phyloP scores from a whole-genome alignment of 2,329 filamentous ascomycete species.

The Camillea tinctor region DNA sequence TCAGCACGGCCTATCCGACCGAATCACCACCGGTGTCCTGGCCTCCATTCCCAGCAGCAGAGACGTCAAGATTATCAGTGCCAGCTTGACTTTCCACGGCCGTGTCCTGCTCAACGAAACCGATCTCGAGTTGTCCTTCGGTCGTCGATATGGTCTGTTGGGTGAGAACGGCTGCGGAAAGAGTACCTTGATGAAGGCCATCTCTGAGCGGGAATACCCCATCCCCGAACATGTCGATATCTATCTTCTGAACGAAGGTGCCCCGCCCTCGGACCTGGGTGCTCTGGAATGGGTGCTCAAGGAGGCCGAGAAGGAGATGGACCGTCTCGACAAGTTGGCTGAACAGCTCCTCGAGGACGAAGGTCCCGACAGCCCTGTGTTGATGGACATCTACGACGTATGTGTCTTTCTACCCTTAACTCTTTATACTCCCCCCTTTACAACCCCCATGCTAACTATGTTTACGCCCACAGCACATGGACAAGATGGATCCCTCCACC shows the following conservation, averaged over 20 bases:
- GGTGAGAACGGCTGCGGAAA: conserved; percentile 99
- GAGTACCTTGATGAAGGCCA: conserved; percentile 94
- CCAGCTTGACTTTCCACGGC: conserved; percentile 95
- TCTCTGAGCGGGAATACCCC: conserved; percentile 89
- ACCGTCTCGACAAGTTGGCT: conserved; percentile 81
- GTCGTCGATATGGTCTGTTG: conserved; percentile 88
- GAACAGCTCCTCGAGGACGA: conserved; percentile 90
- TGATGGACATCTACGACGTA: conserved; percentile 96
- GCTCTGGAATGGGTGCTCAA: conserved; percentile 96
- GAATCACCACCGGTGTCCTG: conserved; percentile 96
- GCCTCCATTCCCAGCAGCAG: conserved; percentile 80
- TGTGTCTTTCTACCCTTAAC: conserved; percentile 35
- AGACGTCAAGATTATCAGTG: conserved; percentile 95
- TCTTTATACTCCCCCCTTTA: background rate
- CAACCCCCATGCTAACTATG: conserved; percentile 3
- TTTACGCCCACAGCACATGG: conserved; percentile 78
- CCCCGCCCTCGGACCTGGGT: conserved; percentile 81
- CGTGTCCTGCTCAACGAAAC: conserved; percentile 93
- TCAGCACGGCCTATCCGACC: conserved; percentile 92
- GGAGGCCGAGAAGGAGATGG: conserved; percentile 91
- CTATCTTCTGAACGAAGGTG: conserved; percentile 96
- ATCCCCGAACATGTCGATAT: conserved; percentile 97
- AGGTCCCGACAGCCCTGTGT: conserved; percentile 83
- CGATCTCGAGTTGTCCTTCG: conserved; percentile 88
- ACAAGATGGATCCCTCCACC: conserved; percentile 97